Base-by-base conservation (phyloP, 768 basidiomycete species). In the Aureoboletus auriporus region DNA sequence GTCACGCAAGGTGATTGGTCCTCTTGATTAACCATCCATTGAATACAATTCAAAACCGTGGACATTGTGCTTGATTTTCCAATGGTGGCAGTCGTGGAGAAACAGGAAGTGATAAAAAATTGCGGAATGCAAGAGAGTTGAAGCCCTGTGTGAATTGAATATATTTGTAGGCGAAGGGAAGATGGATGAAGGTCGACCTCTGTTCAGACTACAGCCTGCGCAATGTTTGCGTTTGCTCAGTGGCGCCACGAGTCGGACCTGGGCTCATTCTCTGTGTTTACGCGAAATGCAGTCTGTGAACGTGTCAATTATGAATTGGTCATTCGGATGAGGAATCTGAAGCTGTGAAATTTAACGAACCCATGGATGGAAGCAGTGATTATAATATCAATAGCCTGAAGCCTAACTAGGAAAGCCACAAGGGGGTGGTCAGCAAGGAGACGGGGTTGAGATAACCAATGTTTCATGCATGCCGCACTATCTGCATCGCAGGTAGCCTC, bases 1-100 rank as follows among this genome's bases (percentile, higher is more conserved):
- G 40, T 36, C 3, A 12, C n/a, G 20, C 58, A 67, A 34, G 64
- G 61, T 6, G 1, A 7, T 27, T 56, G 51, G 1, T 1, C 45
- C 0, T 31, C 7, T 30, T 55, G 49, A 39, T 39, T 65, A 5
- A 17, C 10, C 57, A 55, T 55, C 51, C 37, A 41, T 7, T 9
- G 6, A 0, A 38, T 10, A 34, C 64, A 64, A 26, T 45, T 54
- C 13, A 23, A 8, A 23, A 46, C 44, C 11, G 54, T 16, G 35
- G 44, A 17, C 56, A 59, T 61, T 6, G 40, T 41, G 8, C 37
- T 29, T 4, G 4, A 47, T 29, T 6, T 6, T 4, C 35, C 23
- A 11, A 17, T 34, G 23, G 33, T 6, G 2, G 13, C 17, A 9
- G 26, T 28, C 8, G 37, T 20, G 23, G 27, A 30, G 20, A 0